Base-by-base conservation (phyloP, 1,139 yeast species). In the Zygosaccharomyces sapae region DNA sequence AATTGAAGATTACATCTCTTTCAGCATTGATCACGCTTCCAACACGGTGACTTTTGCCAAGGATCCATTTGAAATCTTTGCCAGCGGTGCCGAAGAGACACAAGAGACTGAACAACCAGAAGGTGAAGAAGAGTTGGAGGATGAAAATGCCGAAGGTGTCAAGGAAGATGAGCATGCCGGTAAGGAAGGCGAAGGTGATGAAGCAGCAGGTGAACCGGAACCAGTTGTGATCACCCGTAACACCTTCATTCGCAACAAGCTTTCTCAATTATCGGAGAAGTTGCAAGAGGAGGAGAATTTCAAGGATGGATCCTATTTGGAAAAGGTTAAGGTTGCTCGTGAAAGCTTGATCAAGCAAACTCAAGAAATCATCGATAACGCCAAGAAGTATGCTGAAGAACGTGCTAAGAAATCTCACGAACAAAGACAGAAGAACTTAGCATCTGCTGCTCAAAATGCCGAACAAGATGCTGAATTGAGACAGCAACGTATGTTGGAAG, bases 1-100 rank as follows among this genome's bases (percentile, higher is more conserved):
- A 61, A 82, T 85, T 66, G 83, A 80, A 58, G 95, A 95, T 51
- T 83, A 83, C 59, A 79, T 89, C 55, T 76, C 79, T 46, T 81
- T 89, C 63, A 73, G 77, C 51, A 85, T 92, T 62, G 96, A 92
- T 70, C 97, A 92, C 65, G 94, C 82, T 61, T 70, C 85, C 38
- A 79, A 79, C 56, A 85, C 87, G 52, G 85, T 90, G 52, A 76
- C 82, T 22, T 90, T 92, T 75, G 81, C 80, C 62, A 80, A 85
- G 47, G 86, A 85, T 65, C 86, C 95, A 64, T 86, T 85, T 62
- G 87, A 80, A 60, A 83, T 79, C 55, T 72, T 79, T 27, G 25
- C 25, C 7, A 6, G 7, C 25, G 65, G 76, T 37, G 79, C 83
- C 51, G 77, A 79, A 53, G 81, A 84, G 44, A 74, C 76, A 43